Evolutionary conservation across 306 rosid genomes (phyloP), one percentile per base, ranked within the genome.

Genomic region (Rosa lucieae): DNA sequence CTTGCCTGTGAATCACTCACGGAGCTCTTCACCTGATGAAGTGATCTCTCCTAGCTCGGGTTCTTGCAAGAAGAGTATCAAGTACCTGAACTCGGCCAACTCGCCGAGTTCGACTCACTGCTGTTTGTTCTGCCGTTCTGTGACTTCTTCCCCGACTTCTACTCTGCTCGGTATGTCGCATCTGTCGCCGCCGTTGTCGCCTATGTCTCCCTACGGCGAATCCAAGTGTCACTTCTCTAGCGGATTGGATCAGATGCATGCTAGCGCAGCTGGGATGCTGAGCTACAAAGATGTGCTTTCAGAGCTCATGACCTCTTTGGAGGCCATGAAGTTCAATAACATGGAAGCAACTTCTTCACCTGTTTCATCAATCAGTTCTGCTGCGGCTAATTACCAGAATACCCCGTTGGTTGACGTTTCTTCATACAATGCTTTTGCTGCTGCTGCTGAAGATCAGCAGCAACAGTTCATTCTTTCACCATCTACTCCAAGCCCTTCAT

Each of bases 121-220:
- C 66, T 90, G 97, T 73, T 43, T 89, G 70, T 82, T 74, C 37
- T 91, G 91, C 18, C 89, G 78, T 86, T 49, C 83, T 32, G 26
- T 84, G 5, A 67, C 83, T 17, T 77, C 84, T 5, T 94, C 98
- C 1, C 98, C 97, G 7, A 92, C 97, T 49, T 94, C 98, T 0
- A 90, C 97, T 14, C 88, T 94, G 70, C 65, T 89, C 23, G 89
- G 91, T 5, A 80, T 85, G 82, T 86, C 94, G 14, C 93, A 89
- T 85, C 82, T 89, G 23, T 90, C 93, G 3, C 98, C 97, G 0
- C 92, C 93, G 3, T 61, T 87, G 43, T 94, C 98, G 0, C 97
- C 93, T 1, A 29, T 63, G 69, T 63, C 69, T 63, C 69, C 69
- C 0, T 66, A 66, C 23, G 47, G 70, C 1, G 70, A 66, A 66